Evolutionary conservation across 495 filamentous ascomycete genomes (phyloP), one percentile per base, ranked within the genome.

Genomic region (Cetradonia linearis): DNA sequence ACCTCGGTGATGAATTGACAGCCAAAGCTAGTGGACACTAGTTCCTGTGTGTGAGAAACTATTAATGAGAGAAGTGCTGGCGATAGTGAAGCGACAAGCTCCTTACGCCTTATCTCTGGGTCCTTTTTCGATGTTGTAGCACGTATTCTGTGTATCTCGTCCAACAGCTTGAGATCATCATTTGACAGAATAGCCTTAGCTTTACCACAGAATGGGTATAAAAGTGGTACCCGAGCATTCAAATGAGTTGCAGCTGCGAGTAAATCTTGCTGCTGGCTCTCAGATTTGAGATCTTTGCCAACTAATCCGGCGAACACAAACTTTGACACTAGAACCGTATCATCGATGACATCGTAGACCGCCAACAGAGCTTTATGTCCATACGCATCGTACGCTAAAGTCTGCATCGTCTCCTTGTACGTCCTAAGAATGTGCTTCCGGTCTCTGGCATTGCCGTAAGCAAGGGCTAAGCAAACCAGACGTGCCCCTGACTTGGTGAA

Each of bases 61-160:
- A 96, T 86, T 18, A 88, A 78, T 14, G 82, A 76, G 11, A 99
- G 77, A 2, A 96, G 72, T 6, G 81, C 71, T 20, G 81, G 77
- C 0, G 86, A 86, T 31, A 91, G 67, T 34, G 83, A 78, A 16
- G 75, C 70, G 40, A 88, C 75, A 38, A 97, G 76, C 67, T 96
- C 94, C 61, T 82, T 78, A 53, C 85, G 84, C 36, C 94, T 82
- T 38, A 81, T 72, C 18, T 81, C 82, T 2, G 88, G 77, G 59
- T 94, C 87, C 70, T 99, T 99, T 74, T 96, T 99, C 57, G 89
- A 94, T 16, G 89, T 93, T 33, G 78, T 81, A 62, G 82, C 80
- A 34, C 90, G 83, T 61, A 89, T 81, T 50, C 82, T 80, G 64
- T 89, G 86, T 40, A 97, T 74, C 67, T 92, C 86, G 60, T 80